A percentile compares a stretch with the other conserved stretches of the same genome.
Evolutionary conservation across 331 rosid genomes (phyloP).

Genomic region (Phaseolus coccineus): DNA sequence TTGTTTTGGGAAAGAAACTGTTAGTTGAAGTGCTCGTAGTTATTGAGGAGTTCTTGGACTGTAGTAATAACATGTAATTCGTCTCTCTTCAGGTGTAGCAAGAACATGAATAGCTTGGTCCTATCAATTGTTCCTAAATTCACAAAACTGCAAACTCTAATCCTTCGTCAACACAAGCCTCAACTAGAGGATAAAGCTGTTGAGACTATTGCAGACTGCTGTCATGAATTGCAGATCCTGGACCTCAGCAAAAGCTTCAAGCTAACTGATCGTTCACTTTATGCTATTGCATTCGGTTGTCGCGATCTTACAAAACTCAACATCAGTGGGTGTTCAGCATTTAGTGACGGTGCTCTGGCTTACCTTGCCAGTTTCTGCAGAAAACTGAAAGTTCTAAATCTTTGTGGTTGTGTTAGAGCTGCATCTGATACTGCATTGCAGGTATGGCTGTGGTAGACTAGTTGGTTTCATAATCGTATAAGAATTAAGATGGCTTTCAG

Average conservation of each 20-base stretch:
- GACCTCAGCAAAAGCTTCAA: slow-evolving; percentile 97
- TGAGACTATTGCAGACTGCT: slow-evolving; percentile 73
- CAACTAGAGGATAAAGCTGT: slow-evolving; percentile 86
- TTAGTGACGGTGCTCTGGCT: slow-evolving; percentile 80
- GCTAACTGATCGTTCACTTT: slow-evolving; percentile 77
- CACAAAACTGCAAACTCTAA: slow-evolving; percentile 70
- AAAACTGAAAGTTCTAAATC: slow-evolving; percentile 75
- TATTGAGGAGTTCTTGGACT: slow-evolving; percentile 20
- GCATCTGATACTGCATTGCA: slow-evolving; percentile 87
- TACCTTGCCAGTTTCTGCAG: slow-evolving; percentile 73
- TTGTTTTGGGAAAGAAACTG: neutral
- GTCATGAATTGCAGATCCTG: slow-evolving; percentile 84
- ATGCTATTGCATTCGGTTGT: slow-evolving; percentile 80
- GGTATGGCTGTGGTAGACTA: slow-evolving; percentile 52
- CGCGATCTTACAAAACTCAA: slow-evolving; percentile 72
- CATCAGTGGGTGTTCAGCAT: slow-evolving; percentile 89
- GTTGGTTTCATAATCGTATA: slow-evolving; percentile 12
- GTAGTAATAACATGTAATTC: slow-evolving; percentile 2
- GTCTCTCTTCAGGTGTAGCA: slow-evolving; percentile 76
- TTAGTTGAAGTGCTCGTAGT: slow-evolving; percentile 9
- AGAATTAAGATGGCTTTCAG: slow-evolving; percentile 17
- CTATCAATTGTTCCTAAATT: slow-evolving; percentile 81
- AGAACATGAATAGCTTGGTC: slow-evolving; percentile 90
- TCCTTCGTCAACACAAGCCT: slow-evolving; percentile 87
- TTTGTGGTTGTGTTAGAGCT: slow-evolving; percentile 83